Conservation (phyloP, 2,329 filamentous ascomycete species). For the Diplodia corticola region DNA sequence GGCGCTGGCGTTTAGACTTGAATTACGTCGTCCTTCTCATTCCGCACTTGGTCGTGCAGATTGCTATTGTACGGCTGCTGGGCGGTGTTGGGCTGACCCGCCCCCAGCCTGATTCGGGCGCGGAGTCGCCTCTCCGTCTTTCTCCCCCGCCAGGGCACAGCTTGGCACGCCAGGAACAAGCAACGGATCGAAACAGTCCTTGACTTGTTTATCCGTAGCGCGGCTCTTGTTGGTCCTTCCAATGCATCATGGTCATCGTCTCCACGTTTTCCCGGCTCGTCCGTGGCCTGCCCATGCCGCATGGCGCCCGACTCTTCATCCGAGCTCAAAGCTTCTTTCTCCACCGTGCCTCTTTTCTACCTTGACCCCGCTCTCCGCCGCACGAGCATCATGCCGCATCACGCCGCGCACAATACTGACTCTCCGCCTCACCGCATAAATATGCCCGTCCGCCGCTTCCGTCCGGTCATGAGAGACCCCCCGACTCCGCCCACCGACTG, state of each 20-base stretch:
- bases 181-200: slow-evolving; percentile 5
- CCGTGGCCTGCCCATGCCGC: not conserved
- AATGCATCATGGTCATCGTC: not conserved
- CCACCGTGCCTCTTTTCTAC: not conserved
- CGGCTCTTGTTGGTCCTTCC: slow-evolving; percentile 6
- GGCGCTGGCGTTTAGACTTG: not conserved
- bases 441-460: not conserved
- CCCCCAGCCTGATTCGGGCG: not conserved
- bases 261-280: slow-evolving; percentile 2
- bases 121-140: slow-evolving; percentile 6
- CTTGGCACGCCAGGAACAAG: slow-evolving; percentile 13
- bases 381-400: not conserved
- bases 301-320: not conserved
- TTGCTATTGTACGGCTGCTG: not conserved
- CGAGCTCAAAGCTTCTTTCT: not conserved
- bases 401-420: not conserved
- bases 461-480: not conserved
- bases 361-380: not conserved
- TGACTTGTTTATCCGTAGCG: slow-evolving; percentile 16
- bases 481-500: not conserved
- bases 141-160: not conserved
- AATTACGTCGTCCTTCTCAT: not conserved
- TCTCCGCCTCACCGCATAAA: not conserved
- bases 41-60: not conserved
- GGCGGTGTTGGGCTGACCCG: not conserved